Conservation (phyloP, 2,329 filamentous ascomycete species). For the Pezicula radicicola region DNA sequence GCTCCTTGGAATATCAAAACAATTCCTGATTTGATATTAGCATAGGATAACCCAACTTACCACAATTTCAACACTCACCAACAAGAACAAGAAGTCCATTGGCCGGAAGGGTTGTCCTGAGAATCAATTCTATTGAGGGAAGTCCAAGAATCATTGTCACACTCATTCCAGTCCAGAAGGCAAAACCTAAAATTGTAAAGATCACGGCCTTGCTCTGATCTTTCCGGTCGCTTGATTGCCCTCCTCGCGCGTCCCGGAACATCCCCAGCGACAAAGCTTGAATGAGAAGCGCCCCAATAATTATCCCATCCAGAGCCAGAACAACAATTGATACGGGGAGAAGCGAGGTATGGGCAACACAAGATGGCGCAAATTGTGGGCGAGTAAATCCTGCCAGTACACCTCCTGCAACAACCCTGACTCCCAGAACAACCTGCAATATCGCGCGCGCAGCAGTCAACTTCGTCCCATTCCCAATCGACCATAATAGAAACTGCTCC, state of each 20-base stretch:
- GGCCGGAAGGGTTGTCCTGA: constrained; percentile 27
- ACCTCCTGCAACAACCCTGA: constrained; percentile 25
- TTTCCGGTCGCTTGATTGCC: constrained; percentile 8
- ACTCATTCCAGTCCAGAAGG: constrained; percentile 28
- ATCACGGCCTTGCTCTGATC: constrained; percentile 23
- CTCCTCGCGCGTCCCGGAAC: constrained; percentile 14
- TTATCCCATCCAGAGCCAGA: constrained; percentile 25
- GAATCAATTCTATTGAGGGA: constrained; percentile 19
- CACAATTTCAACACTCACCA: constrained; percentile 16
- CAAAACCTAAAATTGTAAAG: constrained; percentile 21
- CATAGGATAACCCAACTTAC: not conserved
- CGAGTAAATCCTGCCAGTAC: constrained; percentile 28
- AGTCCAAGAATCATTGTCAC: constrained; percentile 29
- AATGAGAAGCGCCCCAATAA: constrained; percentile 23
- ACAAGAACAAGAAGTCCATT: constrained; percentile 26
- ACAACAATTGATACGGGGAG: constrained; percentile 26
- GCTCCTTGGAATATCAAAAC: constrained; percentile 20
- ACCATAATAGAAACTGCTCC: constrained; percentile 31
- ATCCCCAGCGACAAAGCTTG: constrained; percentile 20
- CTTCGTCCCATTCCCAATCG: constrained; percentile 23
- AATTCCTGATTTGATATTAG: constrained; percentile 18
- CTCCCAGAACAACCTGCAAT: constrained; percentile 23
- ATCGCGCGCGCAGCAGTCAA: constrained; percentile 20
- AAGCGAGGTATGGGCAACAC: constrained; percentile 25
- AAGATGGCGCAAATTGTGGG: constrained; percentile 27